Evolutionary conservation across 2,329 filamentous ascomycete species (phyloP), one percentile per base, ranked within the genome.

Genomic region (Scopulariopsis brevicaulis): DNA sequence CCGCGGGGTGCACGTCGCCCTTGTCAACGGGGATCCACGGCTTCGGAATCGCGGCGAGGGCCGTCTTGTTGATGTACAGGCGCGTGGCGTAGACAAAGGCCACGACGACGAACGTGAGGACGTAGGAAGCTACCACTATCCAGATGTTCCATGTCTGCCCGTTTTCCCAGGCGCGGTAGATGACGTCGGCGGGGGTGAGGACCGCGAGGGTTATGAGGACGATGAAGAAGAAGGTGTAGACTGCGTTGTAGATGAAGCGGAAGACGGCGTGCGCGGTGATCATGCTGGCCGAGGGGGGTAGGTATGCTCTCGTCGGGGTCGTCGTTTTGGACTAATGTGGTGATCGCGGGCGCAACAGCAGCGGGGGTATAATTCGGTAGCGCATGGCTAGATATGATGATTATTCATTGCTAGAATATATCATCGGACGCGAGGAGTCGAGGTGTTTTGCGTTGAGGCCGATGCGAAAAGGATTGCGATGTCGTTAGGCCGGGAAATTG

Each of bases 21-120:
- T 90, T 89, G 64, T 94, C 90, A 62, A 96, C 79, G 0, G 92
- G 92, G 18, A 96, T 82, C 81, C 89, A 95, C 57, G 83, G 76
- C 70, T 93, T 94, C 1, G 94, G 94, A 60, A 99, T 96, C 4
- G 83, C 85, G 20, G 85, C 82, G 10, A 97, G 79, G 10, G 89
- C 84, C 53, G 81, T 87, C 61, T 89, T 84, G 66, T 90, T 95
- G 57, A 93, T 89, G 72, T 93, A 96, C 22, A 96, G 81, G n/a
- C 94, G 81, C 57, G 85, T 83, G 58, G 85, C 81, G 70, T 96
- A 96, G 65, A 96, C 82, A 65, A 96, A 83, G 52, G 83, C 71
- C 51, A 90, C 81, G 57, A 91, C 73, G 53, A 89, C 61, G 53
- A 87, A 76, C 15, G 90, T 90, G 54, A 90, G 74, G 59, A 92